Evolutionary conservation across 306 rosid species (phyloP).

Genomic region (Pterocarpus santalinus): DNA sequence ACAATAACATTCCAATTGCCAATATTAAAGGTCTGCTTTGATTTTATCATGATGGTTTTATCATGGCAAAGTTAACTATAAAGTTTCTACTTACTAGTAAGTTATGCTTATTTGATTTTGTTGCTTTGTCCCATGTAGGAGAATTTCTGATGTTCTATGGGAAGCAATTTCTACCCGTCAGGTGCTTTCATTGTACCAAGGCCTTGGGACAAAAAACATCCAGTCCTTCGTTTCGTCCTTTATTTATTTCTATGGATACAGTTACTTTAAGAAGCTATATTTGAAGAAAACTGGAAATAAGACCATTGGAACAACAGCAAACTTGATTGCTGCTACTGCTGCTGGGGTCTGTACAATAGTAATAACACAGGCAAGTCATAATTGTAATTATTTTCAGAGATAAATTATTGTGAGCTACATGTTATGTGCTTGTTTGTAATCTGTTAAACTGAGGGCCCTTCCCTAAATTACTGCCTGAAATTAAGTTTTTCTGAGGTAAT

Average conservation of each 20-base stretch:
- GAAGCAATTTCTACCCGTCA: slow-evolving; percentile 85
- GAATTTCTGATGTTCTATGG: slow-evolving; percentile 91
- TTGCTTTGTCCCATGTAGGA: slow-evolving; percentile 64
- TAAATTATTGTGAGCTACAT: not conserved
- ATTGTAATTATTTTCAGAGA: slow-evolving; percentile 15
- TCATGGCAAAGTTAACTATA: not conserved
- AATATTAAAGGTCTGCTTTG: slow-evolving; percentile 14
- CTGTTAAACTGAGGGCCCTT: not conserved
- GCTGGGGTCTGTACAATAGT: slow-evolving; percentile 87
- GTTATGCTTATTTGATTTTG: slow-evolving; percentile 31
- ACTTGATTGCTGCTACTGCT: slow-evolving; percentile 83
- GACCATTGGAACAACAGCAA: slow-evolving; percentile 80
- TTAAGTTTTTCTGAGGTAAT: not conserved
- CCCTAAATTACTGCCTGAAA: slow-evolving; percentile 1
- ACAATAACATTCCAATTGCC: not conserved
- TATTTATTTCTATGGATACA: slow-evolving; percentile 95
- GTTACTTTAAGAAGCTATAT: slow-evolving; percentile 84
- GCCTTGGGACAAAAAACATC: slow-evolving; percentile 90
- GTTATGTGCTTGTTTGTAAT: slow-evolving; percentile 15
- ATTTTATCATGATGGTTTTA: slow-evolving; percentile 24
- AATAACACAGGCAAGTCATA: slow-evolving; percentile 71
- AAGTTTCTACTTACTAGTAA: slow-evolving; percentile 10
- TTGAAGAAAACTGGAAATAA: slow-evolving; percentile 74
- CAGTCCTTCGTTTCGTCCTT: slow-evolving; percentile 84
- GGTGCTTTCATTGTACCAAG: slow-evolving; percentile 88